Evolutionary conservation across 257 asterid species (phyloP).

Genomic region (Buddleja alternifolia): DNA sequence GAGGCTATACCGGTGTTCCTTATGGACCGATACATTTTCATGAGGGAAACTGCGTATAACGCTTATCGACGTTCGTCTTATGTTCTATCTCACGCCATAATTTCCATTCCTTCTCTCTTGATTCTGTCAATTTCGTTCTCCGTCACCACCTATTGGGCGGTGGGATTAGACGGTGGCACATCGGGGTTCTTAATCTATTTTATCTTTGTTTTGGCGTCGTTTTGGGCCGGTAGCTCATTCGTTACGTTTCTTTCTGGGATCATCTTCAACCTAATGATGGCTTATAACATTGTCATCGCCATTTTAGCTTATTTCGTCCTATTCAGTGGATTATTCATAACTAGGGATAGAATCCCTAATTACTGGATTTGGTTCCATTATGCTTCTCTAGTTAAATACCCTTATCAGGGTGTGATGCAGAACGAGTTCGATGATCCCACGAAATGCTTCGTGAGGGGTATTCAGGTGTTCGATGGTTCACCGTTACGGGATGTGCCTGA

Average conservation of each 20-base stretch:
- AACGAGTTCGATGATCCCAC: conserved; percentile 55
- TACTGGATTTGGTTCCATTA: conserved; percentile 77
- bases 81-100: conserved; percentile 50
- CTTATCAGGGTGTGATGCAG: conserved; percentile 64
- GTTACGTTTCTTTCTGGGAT: conserved; percentile 59
- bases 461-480: conserved; percentile 56
- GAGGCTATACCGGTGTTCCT: conserved; percentile 64
- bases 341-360: conserved; percentile 45
- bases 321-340: conserved; percentile 59
- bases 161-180: conserved; percentile 56
- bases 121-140: conserved; percentile 48
- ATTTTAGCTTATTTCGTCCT: conserved; percentile 53
- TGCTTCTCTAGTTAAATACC: conserved; percentile 55
- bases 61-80: conserved; percentile 60
- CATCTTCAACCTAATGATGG: conserved; percentile 57
- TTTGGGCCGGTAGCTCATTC: conserved; percentile 72
- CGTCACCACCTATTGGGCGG: conserved; percentile 50
- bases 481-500: conserved; percentile 44
- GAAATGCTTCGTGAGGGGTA: conserved; percentile 54
- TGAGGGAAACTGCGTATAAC: conserved; percentile 65
- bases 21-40: conserved; percentile 58
- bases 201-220: conserved; percentile 48
- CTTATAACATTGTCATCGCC: conserved; percentile 58
- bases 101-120: conserved; percentile 46
- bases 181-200: conserved; percentile 48